Evolutionary conservation across 2,329 filamentous ascomycete genomes (phyloP).

Genomic region (Berkeleyomyces basicola): DNA sequence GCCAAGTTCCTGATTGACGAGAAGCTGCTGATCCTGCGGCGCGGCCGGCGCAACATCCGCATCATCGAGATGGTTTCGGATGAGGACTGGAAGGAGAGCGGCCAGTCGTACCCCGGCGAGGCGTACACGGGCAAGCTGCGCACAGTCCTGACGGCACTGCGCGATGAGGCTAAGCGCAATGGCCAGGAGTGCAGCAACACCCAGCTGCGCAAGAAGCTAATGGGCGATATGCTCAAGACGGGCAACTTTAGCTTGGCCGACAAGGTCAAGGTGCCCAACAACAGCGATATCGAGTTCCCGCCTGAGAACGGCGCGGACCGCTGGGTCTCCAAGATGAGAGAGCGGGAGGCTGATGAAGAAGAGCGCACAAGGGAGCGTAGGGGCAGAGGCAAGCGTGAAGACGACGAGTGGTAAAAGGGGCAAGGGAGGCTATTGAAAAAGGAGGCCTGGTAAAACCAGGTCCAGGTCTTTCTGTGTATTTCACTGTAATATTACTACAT

Average conservation of each 20-base stretch:
- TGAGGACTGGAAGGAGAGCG: constrained; percentile 33
- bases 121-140: constrained; percentile 32
- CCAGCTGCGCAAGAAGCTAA: constrained; percentile 20
- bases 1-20: constrained; percentile 43
- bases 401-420: neutral
- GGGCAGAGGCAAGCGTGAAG: constrained; percentile 10
- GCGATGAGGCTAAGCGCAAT: constrained; percentile 21
- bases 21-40: constrained; percentile 41
- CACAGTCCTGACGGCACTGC: constrained; percentile 24
- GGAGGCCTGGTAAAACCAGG: neutral
- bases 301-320: constrained; percentile 11
- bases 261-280: constrained; percentile 23
- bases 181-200: constrained; percentile 18
- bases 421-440: neutral
- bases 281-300: constrained; percentile 26
- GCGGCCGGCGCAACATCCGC: constrained; percentile 46
- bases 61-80: constrained; percentile 43
- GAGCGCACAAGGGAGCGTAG: constrained; percentile 14
- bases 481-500: constrained; percentile 8
- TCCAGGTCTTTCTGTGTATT: neutral
- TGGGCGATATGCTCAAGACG: constrained; percentile 15
- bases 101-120: constrained; percentile 36
- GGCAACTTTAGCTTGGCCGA: constrained; percentile 11
- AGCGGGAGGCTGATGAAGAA: neutral
- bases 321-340: constrained; percentile 1